Evolutionary conservation across 2,329 filamentous ascomycete genomes (phyloP), one percentile per base, ranked within the genome.

Genomic region (Amylocarpus encephaloides): DNA sequence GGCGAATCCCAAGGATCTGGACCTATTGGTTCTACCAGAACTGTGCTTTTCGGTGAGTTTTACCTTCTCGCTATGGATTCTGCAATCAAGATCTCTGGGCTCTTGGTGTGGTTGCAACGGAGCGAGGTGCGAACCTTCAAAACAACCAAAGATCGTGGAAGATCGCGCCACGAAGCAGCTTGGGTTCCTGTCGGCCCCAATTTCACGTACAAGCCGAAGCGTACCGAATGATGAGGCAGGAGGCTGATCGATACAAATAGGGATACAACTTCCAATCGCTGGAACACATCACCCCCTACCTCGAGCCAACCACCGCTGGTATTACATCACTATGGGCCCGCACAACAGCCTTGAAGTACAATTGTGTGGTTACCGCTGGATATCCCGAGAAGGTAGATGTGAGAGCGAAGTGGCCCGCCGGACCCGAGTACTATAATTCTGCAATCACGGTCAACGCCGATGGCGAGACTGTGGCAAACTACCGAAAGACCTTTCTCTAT

Each of bases 181-280:
- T 33, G 30, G 18, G 3, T 39, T 39, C 15, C 6, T 39, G 36
- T 11, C n/a, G 19, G 16, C 16, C 16, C 22, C 22, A 26, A 26
- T 26, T 26, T 42, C 22, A 22, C n/a, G 13, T 26, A 30, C n/a
- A 42, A n/a, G 18, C n/a, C n/a, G 40, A 42, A 26, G 43, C 6
- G 10, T 12, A 6, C 19, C 10, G 6, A 16, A 4, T 46, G 16
- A 3, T 10, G 34, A 1, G 40, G 22, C 16, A 10, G 33, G 35
- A 18, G 13, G 19, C 44, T 52, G 29, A 53, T 46, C 34, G 32
- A 44, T 30, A 18, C 19, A 19, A 16, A 39, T 35, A 22, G 63
- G 61, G 88, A 29, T 93, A 91, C 71, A 90, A 90, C 64, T 92
- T 91, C 70, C 76, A 78, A 38, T 85, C 82, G 0, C 66, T 88